These are phyloP conservation scores for Pichia sp. DNA, from an alignment of 1,139 yeast genomes.

Conservation along the genomic window DNA sequence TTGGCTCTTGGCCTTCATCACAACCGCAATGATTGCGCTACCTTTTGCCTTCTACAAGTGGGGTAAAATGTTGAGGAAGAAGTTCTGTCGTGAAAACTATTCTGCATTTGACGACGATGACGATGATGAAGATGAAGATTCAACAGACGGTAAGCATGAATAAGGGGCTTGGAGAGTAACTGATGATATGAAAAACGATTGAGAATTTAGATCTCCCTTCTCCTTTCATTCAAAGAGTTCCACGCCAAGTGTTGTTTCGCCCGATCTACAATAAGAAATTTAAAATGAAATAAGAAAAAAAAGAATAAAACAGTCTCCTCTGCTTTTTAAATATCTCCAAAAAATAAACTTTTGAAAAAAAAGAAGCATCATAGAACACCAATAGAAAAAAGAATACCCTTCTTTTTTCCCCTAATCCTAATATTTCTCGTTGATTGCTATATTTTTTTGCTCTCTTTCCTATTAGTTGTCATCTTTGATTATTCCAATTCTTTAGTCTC, in stretches of 20 bases:
- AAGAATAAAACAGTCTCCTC: neutral
- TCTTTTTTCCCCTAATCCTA: neutral
- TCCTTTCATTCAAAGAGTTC: too few species aligned
- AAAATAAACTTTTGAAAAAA: neutral
- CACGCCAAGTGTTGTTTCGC: too few species aligned
- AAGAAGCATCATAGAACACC: neutral
- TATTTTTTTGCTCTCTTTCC: neutral
- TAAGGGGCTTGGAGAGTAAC: neutral
- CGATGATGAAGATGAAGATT: constrained; percentile 12
- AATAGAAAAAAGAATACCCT: neutral
- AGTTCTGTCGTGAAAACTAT: constrained; percentile 64
- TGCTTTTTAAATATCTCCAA: neutral
- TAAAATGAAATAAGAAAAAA: too few species aligned
- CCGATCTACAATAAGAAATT: too few species aligned
- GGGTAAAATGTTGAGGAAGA: constrained; percentile 63
- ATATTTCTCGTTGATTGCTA: neutral
- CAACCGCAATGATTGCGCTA: constrained; percentile 76
- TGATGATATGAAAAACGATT: too few species aligned
- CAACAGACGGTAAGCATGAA: constrained; percentile 4
- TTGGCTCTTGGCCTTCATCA: constrained; percentile 76
- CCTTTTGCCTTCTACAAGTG: constrained; percentile 74
- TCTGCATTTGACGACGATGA: constrained; percentile 32
- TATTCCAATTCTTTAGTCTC: neutral
- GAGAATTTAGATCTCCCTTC: too few species aligned
- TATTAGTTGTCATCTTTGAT: neutral